Conservation (phyloP, 768 basidiomycete species). For the Holtermanniella nyarrowii region DNA sequence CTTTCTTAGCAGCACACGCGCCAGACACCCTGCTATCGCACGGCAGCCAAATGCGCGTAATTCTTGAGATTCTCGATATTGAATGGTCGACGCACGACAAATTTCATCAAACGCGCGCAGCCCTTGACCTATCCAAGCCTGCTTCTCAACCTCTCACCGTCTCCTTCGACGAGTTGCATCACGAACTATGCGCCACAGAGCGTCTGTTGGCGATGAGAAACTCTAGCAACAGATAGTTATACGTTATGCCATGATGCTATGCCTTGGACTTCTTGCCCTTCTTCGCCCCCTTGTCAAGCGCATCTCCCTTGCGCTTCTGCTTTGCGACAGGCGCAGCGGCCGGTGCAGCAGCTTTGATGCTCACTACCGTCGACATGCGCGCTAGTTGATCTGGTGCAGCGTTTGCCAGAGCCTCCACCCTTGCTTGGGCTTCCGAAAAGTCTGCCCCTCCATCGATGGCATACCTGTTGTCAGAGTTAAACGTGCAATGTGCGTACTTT, state of each 20-base stretch:
- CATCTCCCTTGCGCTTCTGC: conserved; percentile 49
- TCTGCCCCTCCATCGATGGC: conserved; percentile 62
- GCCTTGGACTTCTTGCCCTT: conserved; percentile 19
- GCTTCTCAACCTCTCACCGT: not conserved
- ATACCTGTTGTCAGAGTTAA: conserved; percentile 32
- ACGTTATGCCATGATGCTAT: not conserved
- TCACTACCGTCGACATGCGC: conserved; percentile 56
- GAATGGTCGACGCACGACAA: too few species aligned
- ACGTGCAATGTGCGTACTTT: conserved; percentile 53
- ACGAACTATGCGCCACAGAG: not conserved
- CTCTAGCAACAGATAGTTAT: not conserved
- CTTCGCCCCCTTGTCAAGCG: conserved; percentile 30
- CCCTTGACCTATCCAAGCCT: conserved; percentile 1
- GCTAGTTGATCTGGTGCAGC: conserved; percentile 44
- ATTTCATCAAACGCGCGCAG: conserved; percentile 9
- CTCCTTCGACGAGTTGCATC: not conserved
- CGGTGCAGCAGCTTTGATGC: conserved; percentile 52
- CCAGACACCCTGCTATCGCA: conserved; percentile 7
- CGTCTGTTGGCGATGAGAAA: not conserved
- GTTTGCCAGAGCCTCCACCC: conserved; percentile 50
- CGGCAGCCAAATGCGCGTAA: too few species aligned
- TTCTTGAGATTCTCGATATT: too few species aligned
- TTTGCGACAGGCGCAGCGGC: conserved; percentile 46
- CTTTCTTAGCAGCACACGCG: conserved; percentile 14
- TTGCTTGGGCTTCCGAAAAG: conserved; percentile 65